phyloP scores from a whole-genome alignment of 148 eudicot species.

The Agrostemma githago region DNA sequence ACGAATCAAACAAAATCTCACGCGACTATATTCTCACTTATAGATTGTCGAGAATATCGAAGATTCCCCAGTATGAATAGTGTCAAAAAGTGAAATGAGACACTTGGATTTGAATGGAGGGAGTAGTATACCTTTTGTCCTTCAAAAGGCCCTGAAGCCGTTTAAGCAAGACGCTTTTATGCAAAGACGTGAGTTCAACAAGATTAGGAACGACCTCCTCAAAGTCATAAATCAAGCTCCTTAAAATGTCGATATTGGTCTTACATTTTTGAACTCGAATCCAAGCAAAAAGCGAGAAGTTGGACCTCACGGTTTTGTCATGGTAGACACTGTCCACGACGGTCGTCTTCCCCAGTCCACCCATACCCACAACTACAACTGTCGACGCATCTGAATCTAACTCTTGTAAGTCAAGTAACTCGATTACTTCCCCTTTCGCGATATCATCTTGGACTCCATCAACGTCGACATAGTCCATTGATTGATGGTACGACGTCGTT shows the following conservation, averaged over 20 bases:
- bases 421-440: slow-evolving; percentile 7
- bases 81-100: no score
- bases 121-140: background rate
- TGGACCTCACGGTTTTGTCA: background rate
- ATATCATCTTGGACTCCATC: slow-evolving; percentile 5
- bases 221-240: slow-evolving; percentile 18
- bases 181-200: background rate
- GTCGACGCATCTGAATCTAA: background rate
- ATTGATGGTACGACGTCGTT: background rate
- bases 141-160: background rate
- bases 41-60: no score
- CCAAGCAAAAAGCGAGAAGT: slow-evolving; percentile 17
- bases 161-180: background rate
- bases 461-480: background rate
- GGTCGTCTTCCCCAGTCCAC: slow-evolving; percentile 32
- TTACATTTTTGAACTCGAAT: background rate
- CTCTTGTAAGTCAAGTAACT: background rate
- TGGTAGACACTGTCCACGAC: slow-evolving; percentile 17
- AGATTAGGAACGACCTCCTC: background rate
- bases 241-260: background rate
- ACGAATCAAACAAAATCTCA: no score
- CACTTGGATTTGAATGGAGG: no score
- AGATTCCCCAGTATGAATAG: no score
- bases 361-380: slow-evolving; percentile 25
- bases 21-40: no score